Evolutionary conservation across 164 flowering plant genomes (phyloP), one percentile per base, ranked within the genome.

Genomic region (Saururus chinensis): DNA sequence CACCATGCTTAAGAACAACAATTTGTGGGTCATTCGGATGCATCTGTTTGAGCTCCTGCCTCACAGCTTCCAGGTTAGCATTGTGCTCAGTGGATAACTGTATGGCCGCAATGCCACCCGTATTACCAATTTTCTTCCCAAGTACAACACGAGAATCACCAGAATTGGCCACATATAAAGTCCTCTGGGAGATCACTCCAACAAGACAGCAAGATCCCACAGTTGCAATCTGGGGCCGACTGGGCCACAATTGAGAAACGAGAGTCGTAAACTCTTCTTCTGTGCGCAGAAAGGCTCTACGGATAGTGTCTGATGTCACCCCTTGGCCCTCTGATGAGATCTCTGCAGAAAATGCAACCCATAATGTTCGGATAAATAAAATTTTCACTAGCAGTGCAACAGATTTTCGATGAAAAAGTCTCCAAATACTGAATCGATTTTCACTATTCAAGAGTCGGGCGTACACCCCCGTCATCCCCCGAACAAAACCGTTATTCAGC

Each of bases 131-230:
- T 71, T 76, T 82, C 78, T 67, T 82, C 14, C 87, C 96, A 64
- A 87, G 63, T 19, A 89, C 96, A 60, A 73, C 87, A 24, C 96
- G 84, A 4, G 92, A 85, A 73, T 89, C 96, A 51, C 96, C 92
- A 45, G 74, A 70, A 60, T 80, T 89, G 51, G 96, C 93, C 22
- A 89, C 75, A 70, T 78, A 82, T 16, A 87, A 81, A 10, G 93
- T 87, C 60, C 68, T 74, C 66, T 78, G 83, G 65, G 19, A 71
- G 51, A 89, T 76, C 19, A 85, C 81, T 60, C 96, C 96, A 70
- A 85, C 89, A 4, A 89, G 80, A 74, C 96, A 89, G 72, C 96
- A 89, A 0, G 96, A 59, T 7, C 96, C 93, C 49, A 76, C 79
- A 20, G 96, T 70, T 24, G 89, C 88, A 5, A 87, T 61, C 9